Percentiles rank a stretch among this genome's conserved stretches.
Evolutionary conservation across 306 rosid species (phyloP).

Genomic region (Castanea crenata): DNA sequence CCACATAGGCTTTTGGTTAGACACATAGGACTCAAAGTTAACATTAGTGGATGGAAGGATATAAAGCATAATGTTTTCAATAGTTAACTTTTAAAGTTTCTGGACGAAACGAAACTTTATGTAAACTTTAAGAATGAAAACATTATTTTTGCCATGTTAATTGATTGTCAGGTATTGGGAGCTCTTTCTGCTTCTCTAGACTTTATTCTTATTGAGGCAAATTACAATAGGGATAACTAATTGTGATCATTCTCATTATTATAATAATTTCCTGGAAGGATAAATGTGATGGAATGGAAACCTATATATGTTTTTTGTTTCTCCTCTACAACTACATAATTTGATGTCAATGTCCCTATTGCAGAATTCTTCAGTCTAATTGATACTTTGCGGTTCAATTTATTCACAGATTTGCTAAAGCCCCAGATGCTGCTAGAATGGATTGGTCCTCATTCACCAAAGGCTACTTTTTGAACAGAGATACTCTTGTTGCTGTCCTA

Average conservation of each 20-base stretch:
- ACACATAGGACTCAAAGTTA: too few relatives aligned
- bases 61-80: too few relatives aligned
- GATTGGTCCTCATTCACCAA: slow-evolving; percentile 92
- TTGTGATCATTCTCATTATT: background rate
- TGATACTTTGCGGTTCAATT: slow-evolving; percentile 10
- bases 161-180: background rate
- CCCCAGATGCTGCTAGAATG: slow-evolving; percentile 67
- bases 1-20: too few relatives aligned
- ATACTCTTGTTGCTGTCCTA: slow-evolving; percentile 67
- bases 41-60: too few relatives aligned
- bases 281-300: background rate
- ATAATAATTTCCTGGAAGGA: background rate
- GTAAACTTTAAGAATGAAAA: too few relatives aligned
- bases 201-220: background rate
- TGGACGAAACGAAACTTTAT: too few relatives aligned
- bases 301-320: background rate
- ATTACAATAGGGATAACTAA: background rate
- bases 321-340: background rate
- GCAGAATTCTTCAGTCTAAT: background rate
- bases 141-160: background rate
- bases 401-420: slow-evolving; percentile 76
- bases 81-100: too few relatives aligned
- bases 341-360: background rate
- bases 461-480: slow-evolving; percentile 84
- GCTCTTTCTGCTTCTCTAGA: background rate